Evolutionary conservation across 2,329 filamentous ascomycete species (phyloP), one percentile per base, ranked within the genome.

Genomic region (Paracoccidioides lutzii): DNA sequence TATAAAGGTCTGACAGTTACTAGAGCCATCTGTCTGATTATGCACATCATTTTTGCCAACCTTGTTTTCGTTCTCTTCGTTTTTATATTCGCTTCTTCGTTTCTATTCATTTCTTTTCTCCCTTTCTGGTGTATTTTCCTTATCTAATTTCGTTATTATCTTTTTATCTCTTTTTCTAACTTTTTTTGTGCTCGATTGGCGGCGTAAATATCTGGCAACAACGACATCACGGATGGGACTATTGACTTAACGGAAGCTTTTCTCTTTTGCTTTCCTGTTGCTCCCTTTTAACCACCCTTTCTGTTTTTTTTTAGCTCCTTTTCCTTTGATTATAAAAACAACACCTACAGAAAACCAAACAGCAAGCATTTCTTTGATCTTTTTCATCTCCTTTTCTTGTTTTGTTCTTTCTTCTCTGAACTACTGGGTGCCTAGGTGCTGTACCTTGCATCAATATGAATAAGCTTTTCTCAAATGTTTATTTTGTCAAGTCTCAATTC

Each of bases 161-260:
- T 49, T 40, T 41, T 5, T 55, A 42, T 50, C n/a, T 33, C 50
- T 48, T 15, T 15, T 32, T 41, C 22, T 22, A 22, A 22, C 22
- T 54, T 57, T 8, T 33, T n/a, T 52, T 43, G 22, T 22, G 22
- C 22, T 55, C 33, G 33, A 32, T 43, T 55, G 15, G 42, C 49
- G 57, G 54, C 49, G 41, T 51, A 53, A 45, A 55, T 45, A 58
- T 56, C 41, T 45, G 54, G 54, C 55, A 46, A 41, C 51, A 55
- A 58, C 52, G 57, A 58, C 56, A 58, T 58, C 57, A 58, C 42
- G 57, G 57, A 58, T 58, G 54, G 57, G 45, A 49, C 52, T 56
- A 56, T 51, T 58, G 54, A 56, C 54, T 58, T 56, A 51, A 57
- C 55, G 48, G 53, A 55, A 45, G 48, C 50, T 45, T 45, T 40